These are phyloP conservation scores for Podaxis carcinomalis DNA, from an alignment of 768 basidiomycete genomes.

Conservation along the genomic window DNA sequence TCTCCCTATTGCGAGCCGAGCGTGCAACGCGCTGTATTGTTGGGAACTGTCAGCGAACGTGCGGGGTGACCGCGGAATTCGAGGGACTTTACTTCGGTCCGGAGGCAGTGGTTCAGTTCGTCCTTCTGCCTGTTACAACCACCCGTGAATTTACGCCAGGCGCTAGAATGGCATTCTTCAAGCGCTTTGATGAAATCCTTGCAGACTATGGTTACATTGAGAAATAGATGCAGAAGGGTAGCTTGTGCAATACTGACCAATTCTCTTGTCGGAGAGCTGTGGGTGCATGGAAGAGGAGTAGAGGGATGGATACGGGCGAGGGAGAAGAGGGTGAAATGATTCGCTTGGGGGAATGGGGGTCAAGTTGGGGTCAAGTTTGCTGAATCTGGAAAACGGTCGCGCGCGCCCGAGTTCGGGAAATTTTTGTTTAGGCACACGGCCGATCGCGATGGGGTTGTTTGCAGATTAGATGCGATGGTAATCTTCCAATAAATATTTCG, in stretches of 20 bases:
- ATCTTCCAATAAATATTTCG: conserved; percentile 15
- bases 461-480: conserved; percentile 8
- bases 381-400: conserved; percentile 2
- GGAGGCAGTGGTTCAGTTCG: conserved; percentile 65
- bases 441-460: conserved; percentile 5
- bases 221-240: neutral
- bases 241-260: conserved; percentile 32
- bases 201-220: conserved; percentile 44
- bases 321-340: neutral
- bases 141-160: conserved; percentile 64
- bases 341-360: neutral
- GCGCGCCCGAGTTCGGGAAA: conserved; percentile 7
- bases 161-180: conserved; percentile 60
- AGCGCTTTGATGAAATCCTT: conserved; percentile 76
- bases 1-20: conserved; percentile 53
- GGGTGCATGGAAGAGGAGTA: conserved; percentile 55
- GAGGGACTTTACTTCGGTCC: conserved; percentile 51
- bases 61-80: conserved; percentile 5
- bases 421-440: conserved; percentile 2
- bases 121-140: conserved; percentile 68
- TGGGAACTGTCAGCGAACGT: conserved; percentile 11
- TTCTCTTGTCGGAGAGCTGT: conserved; percentile 64
- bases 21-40: conserved; percentile 50
- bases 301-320: neutral
- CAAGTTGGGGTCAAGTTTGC: neutral